Evolutionary conservation across 2,329 filamentous ascomycete species (phyloP).

Genomic region (Colletotrichum endophyticum): DNA sequence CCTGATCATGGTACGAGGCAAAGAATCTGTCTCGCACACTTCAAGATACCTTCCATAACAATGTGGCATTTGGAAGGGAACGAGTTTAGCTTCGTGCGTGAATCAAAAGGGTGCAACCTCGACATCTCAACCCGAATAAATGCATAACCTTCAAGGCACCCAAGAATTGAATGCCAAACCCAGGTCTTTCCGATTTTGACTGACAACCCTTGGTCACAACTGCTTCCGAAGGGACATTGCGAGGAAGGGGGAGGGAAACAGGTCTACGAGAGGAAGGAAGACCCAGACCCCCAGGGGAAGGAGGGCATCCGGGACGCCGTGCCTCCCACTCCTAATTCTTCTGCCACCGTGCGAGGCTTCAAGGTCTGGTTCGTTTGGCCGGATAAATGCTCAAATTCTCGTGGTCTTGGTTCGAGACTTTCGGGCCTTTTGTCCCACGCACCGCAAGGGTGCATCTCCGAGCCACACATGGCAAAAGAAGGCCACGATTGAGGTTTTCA

Average conservation of each 20-base stretch:
- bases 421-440: not conserved
- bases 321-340: not conserved
- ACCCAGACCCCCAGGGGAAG: not conserved
- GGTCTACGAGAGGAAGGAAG: not conserved
- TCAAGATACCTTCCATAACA: not conserved
- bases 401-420: not conserved
- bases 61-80: not conserved
- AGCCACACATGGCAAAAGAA: not conserved
- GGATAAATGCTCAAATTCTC: not conserved
- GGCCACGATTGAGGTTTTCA: not conserved
- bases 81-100: rapidly evolving
- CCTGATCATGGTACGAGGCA: not conserved
- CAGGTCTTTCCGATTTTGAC: not conserved
- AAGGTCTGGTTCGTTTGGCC: not conserved
- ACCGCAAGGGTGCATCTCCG: not conserved
- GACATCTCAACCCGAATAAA: not conserved
- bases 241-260: no score
- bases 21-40: not conserved
- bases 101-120: not conserved
- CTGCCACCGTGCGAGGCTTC: not conserved
- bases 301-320: not conserved
- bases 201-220: not conserved
- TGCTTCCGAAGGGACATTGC: not conserved
- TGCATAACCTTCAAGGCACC: not conserved
- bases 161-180: not conserved